Conservation (phyloP, 257 asterid genomes). For the Solanum acaule region DNA sequence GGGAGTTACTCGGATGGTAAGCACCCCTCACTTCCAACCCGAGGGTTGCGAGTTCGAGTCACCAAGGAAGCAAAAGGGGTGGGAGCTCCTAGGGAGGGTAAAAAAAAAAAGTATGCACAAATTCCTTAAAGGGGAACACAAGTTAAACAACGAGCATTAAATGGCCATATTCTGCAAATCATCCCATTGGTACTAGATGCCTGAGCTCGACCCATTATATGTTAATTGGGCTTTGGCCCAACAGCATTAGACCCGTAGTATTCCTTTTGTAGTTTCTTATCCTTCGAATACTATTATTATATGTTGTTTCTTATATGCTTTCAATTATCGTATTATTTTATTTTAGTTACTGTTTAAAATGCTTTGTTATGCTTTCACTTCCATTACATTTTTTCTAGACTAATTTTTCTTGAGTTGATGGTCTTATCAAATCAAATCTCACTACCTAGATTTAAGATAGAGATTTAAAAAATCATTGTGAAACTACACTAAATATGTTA, state of each 20-base stretch:
- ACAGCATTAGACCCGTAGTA: neutral
- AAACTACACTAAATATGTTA: neutral
- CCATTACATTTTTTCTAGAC: too few relatives aligned
- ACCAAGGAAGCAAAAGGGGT: too few relatives aligned
- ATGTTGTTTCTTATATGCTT: neutral
- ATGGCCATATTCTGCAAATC: neutral
- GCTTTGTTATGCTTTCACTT: neutral
- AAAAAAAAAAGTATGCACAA: neutral
- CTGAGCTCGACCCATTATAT: neutral
- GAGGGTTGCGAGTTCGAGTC: too few relatives aligned
- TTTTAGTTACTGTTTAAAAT: rapidly evolving
- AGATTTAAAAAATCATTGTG: rapidly evolving
- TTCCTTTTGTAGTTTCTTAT: too few relatives aligned
- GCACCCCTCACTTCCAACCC: too few relatives aligned
- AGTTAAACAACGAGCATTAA: neutral
- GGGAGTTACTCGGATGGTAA: too few relatives aligned
- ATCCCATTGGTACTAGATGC: neutral
- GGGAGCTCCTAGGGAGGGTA: too few relatives aligned
- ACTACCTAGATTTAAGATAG: too few relatives aligned
- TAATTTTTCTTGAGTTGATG: neutral
- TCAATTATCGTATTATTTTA: neutral
- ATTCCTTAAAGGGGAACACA: neutral
- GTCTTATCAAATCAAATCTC: neutral
- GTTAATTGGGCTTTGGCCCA: neutral
- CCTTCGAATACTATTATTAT: neutral